A percentile compares a stretch with the other conserved stretches of the same genome.
Evolutionary conservation across 2,329 filamentous ascomycete species (phyloP).

Genomic region (Fusarium verrucosum): DNA sequence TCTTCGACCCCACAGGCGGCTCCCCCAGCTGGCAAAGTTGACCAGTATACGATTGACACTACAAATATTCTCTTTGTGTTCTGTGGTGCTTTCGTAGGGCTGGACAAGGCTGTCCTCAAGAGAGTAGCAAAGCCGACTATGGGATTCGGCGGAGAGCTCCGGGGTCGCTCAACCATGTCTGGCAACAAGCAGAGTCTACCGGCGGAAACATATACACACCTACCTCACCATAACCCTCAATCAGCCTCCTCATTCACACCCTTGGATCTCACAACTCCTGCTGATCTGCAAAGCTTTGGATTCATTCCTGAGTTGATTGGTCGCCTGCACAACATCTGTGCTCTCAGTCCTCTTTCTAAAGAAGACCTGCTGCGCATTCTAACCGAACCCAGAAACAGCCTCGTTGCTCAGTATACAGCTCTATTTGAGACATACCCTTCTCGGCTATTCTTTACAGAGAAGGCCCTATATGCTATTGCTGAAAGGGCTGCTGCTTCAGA

Average conservation of each 20-base stretch:
- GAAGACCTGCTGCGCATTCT: constrained; percentile 82
- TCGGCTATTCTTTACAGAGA: constrained; percentile 82
- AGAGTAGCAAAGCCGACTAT: constrained; percentile 88
- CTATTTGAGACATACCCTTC: constrained; percentile 84
- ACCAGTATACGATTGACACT: constrained; percentile 82
- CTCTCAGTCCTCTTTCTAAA: constrained; percentile 77
- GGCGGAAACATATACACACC: constrained; percentile 65
- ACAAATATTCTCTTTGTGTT: constrained; percentile 98
- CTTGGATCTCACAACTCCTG: constrained; percentile 77
- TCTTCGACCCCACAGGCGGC: constrained; percentile 57
- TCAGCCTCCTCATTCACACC: constrained; percentile 59
- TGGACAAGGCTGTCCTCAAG: constrained; percentile 87
- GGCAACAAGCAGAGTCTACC: constrained; percentile 69
- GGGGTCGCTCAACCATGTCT: constrained; percentile 61
- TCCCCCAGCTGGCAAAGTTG: constrained; percentile 62
- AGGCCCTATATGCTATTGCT: constrained; percentile 83
- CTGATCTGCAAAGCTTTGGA: constrained; percentile 83
- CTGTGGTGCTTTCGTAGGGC: constrained; percentile 91
- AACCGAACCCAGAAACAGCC: constrained; percentile 88
- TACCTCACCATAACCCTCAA: constrained; percentile 62
- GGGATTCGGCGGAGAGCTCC: constrained; percentile 88
- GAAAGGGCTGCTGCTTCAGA: constrained; percentile 66
- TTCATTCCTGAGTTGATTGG: constrained; percentile 96
- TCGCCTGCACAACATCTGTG: constrained; percentile 89
- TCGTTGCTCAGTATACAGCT: constrained; percentile 87